phyloP scores from a whole-genome alignment of 352 stramenopile species.

The Pythium sukuiense region DNA sequence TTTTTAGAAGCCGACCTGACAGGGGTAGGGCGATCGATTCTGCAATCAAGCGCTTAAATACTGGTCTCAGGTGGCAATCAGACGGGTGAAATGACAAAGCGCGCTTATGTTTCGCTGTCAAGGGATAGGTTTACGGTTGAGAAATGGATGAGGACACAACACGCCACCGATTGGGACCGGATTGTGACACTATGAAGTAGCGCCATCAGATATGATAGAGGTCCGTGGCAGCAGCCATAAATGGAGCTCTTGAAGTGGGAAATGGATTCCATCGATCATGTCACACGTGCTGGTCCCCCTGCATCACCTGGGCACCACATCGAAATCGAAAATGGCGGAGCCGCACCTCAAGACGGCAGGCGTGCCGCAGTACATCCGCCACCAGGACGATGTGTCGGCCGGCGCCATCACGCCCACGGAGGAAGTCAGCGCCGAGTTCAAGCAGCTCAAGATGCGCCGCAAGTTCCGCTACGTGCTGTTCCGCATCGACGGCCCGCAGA shows the following conservation, averaged over 20 bases:
- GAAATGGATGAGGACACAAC: not conserved
- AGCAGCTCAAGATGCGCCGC: conserved; percentile 88
- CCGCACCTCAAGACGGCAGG: conserved; percentile 87
- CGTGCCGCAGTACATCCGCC: conserved; percentile 69
- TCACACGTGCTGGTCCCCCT: not conserved
- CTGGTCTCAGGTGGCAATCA: not conserved
- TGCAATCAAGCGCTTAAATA: not conserved
- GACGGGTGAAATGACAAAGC: not conserved
- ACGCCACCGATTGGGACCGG: not conserved
- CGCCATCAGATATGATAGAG: not conserved
- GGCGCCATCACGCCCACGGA: conserved; percentile 70
- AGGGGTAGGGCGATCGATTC: not conserved
- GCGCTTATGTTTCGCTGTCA: not conserved
- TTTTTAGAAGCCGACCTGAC: not conserved
- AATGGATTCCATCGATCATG: conserved; percentile 11
- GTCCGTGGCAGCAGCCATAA: not conserved
- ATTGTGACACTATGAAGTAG: conserved; percentile 2
- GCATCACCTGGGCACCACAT: not conserved
- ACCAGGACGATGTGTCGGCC: conserved; percentile 70
- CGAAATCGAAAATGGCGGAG: conserved; percentile 51
- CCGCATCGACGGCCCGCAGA: conserved; percentile 72
- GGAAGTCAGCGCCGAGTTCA: conserved; percentile 67
- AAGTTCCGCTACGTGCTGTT: conserved; percentile 86
- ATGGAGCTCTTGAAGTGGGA: conserved; percentile 1
- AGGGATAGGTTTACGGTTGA: not conserved